Conservation (phyloP, 306 rosid genomes). For the Notholithocarpus densiflorus region DNA sequence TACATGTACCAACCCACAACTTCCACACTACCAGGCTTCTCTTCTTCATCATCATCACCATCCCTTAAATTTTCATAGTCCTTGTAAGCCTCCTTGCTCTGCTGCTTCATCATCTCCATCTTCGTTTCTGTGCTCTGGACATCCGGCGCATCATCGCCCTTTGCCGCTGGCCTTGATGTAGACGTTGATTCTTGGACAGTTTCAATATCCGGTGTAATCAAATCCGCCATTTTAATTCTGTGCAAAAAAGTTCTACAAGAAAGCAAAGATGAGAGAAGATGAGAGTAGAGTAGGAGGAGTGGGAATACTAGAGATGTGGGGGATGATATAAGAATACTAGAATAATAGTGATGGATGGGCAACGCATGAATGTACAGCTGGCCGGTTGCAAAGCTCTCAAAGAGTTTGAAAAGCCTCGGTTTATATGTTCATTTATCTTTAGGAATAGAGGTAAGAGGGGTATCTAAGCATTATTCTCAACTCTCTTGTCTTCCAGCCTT, state of each 20-base stretch:
- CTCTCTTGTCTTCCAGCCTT: no score
- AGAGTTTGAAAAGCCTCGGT: no score
- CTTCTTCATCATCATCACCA: slow-evolving; percentile 18
- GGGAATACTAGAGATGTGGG: background rate
- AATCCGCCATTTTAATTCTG: background rate
- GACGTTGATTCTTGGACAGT: slow-evolving; percentile 1
- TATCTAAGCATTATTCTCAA: no score
- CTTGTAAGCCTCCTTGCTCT: slow-evolving; percentile 46
- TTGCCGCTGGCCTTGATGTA: background rate
- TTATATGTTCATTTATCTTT: no score
- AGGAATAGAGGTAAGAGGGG: no score
- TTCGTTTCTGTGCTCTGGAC: slow-evolving; percentile 38
- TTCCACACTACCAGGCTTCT: slow-evolving; percentile 56
- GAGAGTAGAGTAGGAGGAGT: background rate
- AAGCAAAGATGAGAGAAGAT: no score
- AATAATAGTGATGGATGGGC: no score
- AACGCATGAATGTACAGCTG: no score
- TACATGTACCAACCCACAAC: slow-evolving; percentile 74
- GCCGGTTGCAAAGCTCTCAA: no score
- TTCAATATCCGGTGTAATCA: background rate
- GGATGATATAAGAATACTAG: no score
- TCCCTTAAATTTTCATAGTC: slow-evolving; percentile 33
- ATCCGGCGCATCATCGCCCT: slow-evolving; percentile 26
- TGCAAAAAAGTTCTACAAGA: no score
- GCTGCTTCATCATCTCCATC: slow-evolving; percentile 32